These are phyloP conservation scores for Crithidia brevicula DNA, from an alignment of 208 protist species.

Conservation along the genomic window DNA sequence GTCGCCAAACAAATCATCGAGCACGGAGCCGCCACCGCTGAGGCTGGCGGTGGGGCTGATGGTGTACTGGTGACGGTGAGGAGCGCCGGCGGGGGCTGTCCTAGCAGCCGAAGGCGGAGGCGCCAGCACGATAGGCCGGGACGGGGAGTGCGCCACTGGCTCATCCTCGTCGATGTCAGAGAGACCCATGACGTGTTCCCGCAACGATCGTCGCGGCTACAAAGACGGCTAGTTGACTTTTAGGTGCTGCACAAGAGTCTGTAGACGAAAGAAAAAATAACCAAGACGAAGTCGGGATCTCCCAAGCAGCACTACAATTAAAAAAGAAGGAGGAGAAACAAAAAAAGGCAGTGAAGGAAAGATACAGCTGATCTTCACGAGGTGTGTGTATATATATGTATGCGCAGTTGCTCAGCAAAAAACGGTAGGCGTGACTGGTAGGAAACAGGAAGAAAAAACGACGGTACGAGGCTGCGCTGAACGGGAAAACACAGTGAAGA, in stretches of 20 bases:
- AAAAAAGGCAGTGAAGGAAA: neutral
- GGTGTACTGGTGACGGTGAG: neutral
- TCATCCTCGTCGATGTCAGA: constrained; percentile 86
- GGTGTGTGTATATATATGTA: neutral
- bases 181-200: constrained; percentile 85
- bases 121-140: constrained; percentile 5
- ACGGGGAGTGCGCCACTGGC: constrained; percentile 18
- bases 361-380: neutral
- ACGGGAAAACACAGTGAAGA: too few species aligned
- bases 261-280: too few species aligned
- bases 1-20: constrained; percentile 74
- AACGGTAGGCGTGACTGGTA: too few species aligned
- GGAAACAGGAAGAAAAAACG: too few species aligned
- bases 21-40: constrained; percentile 24
- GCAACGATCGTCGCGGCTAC: too few species aligned
- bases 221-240: too few species aligned
- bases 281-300: too few species aligned
- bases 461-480: too few species aligned
- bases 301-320: too few species aligned
- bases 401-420: too few species aligned
- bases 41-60: neutral
- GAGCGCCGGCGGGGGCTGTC: neutral
- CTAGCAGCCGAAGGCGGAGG: neutral
- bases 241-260: too few species aligned
- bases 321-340: too few species aligned